These are phyloP conservation scores for Penicillium griseofulvum DNA, from an alignment of 2,329 filamentous ascomycete species.

Conservation along the genomic window DNA sequence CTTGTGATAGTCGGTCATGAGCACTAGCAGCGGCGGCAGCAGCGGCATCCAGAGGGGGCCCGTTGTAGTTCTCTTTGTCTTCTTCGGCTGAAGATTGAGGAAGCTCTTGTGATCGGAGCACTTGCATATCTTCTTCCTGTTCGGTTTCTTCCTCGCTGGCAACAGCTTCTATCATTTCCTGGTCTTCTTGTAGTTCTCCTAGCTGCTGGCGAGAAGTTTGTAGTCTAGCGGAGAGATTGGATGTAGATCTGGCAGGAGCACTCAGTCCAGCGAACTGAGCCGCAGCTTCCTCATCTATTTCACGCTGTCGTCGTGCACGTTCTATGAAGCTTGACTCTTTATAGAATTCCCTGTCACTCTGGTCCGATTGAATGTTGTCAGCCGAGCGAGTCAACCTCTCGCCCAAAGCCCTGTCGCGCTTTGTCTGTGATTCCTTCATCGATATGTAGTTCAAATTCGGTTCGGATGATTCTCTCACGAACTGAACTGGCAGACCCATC, in stretches of 20 bases:
- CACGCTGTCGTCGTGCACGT: constrained; percentile 32
- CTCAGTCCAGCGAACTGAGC: constrained; percentile 37
- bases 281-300: constrained; percentile 34
- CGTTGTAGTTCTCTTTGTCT: constrained; percentile 48
- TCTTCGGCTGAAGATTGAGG: constrained; percentile 39
- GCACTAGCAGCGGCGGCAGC: constrained; percentile 34
- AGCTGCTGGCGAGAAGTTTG: constrained; percentile 4
- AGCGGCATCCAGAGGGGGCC: constrained; percentile 26
- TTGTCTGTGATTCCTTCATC: constrained; percentile 47
- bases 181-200: constrained; percentile 15
- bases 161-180: constrained; percentile 21
- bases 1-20: constrained; percentile 41
- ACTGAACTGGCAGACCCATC: constrained; percentile 30
- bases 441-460: constrained; percentile 45
- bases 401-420: constrained; percentile 34
- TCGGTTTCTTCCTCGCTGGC: constrained; percentile 48
- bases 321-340: constrained; percentile 43
- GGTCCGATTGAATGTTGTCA: constrained; percentile 33
- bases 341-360: constrained; percentile 45
- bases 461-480: constrained; percentile 40
- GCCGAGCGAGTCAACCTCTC: constrained; percentile 37
- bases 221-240: not conserved
- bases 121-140: constrained; percentile 42
- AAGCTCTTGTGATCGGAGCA: constrained; percentile 29
- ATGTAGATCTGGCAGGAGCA: constrained; percentile 28